Conservation (phyloP, 768 basidiomycete genomes). For the Trametes elegans region DNA sequence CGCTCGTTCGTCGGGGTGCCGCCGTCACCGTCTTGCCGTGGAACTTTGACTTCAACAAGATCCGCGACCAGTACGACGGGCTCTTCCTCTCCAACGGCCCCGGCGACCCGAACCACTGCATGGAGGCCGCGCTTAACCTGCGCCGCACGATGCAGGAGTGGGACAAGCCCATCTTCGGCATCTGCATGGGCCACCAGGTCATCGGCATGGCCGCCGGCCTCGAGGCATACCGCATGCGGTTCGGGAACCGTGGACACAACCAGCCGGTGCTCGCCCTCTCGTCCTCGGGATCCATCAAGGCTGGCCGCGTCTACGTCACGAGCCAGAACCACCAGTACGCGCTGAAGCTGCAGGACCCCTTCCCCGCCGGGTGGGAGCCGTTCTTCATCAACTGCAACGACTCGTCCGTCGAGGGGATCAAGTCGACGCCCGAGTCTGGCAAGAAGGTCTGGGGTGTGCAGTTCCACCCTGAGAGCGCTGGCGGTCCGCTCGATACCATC, state of each 20-base stretch:
- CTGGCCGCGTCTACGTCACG: slow-evolving; percentile 96
- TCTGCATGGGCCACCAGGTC: slow-evolving; percentile 99
- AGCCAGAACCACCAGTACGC: slow-evolving; percentile 99
- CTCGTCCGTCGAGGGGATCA: slow-evolving; percentile 98
- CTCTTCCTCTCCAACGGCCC: slow-evolving; percentile 97
- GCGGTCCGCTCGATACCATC: slow-evolving; percentile 98
- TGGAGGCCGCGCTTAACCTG: slow-evolving; percentile 78
- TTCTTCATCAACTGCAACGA: slow-evolving; percentile 99
- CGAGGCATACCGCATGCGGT: slow-evolving; percentile 97
- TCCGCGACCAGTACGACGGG: slow-evolving; percentile 90
- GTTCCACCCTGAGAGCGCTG: slow-evolving; percentile 98
- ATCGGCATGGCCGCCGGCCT: slow-evolving; percentile 97
- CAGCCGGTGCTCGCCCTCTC: slow-evolving; percentile 96
- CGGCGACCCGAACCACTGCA: slow-evolving; percentile 88
- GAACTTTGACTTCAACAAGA: slow-evolving; percentile 93
- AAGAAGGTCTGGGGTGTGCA: slow-evolving; percentile 97
- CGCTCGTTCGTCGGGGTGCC: slow-evolving; percentile 87
- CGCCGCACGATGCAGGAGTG: slow-evolving; percentile 84
- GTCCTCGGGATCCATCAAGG: slow-evolving; percentile 89
- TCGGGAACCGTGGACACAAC: slow-evolving; percentile 99
- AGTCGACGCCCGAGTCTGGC: slow-evolving; percentile 85
- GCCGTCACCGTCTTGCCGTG: slow-evolving; percentile 95
- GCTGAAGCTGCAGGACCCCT: slow-evolving; percentile 88
- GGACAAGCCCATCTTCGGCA: slow-evolving; percentile 93
- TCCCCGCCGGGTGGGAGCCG: slow-evolving; percentile 96